Percentiles rank a stretch among this genome's conserved stretches.
phyloP scores from a whole-genome alignment of 2,329 filamentous ascomycete species.

The Sporothrix luriei region DNA sequence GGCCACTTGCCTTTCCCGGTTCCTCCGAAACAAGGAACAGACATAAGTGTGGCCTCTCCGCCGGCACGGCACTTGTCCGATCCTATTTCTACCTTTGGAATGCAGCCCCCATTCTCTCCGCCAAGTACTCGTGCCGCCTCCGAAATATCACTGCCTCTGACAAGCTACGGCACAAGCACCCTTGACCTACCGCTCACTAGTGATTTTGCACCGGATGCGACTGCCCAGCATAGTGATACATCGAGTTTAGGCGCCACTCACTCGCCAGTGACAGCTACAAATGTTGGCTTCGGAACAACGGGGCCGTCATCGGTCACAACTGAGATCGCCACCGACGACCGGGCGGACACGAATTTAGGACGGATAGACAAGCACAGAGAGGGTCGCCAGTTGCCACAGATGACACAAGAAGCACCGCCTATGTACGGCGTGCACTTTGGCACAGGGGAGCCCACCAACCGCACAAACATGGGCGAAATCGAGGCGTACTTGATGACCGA shows the following conservation, averaged over 20 bases:
- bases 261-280: conserved; percentile 15
- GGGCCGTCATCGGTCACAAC: background rate
- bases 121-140: background rate
- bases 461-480: conserved; percentile 61
- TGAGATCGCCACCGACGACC: background rate
- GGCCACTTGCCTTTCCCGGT: conserved; percentile 64
- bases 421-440: background rate
- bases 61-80: conserved; percentile 32
- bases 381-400: background rate
- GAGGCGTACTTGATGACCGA: conserved; percentile 57
- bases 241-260: background rate
- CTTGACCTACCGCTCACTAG: conserved; percentile 6
- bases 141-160: background rate
- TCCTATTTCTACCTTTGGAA: conserved; percentile 36
- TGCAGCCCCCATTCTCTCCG: background rate
- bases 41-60: conserved; percentile 43
- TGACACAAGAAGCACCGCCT: background rate
- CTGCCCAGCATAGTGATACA: conserved; percentile 1
- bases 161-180: background rate
- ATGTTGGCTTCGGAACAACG: conserved; percentile 2
- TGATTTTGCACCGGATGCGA: background rate
- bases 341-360: background rate
- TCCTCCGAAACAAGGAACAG: conserved; percentile 46
- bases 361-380: conserved; percentile 3
- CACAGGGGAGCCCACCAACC: conserved; percentile 45